These are phyloP conservation scores for Trifolium pratense DNA, from an alignment of 306 rosid species.

Conservation along the genomic window DNA sequence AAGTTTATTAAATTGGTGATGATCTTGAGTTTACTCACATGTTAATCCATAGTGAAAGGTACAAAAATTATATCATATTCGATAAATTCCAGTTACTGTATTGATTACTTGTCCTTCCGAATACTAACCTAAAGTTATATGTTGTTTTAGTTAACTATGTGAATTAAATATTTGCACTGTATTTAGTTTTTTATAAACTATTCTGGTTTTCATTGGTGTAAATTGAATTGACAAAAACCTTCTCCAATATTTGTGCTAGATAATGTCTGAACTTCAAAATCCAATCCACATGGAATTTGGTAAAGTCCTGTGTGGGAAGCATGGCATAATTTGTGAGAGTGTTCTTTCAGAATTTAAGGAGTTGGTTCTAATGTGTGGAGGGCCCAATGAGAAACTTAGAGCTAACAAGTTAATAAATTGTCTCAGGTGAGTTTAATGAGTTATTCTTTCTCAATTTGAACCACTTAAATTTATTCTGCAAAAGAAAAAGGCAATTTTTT, in stretches of 20 bases:
- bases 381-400: constrained; percentile 79
- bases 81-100: neutral
- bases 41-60: neutral
- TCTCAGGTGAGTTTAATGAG: constrained; percentile 64
- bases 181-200: constrained; percentile 14
- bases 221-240: constrained; percentile 17
- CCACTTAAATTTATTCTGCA: constrained; percentile 27
- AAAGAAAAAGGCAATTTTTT: neutral
- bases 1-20: neutral
- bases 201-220: constrained; percentile 22
- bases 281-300: constrained; percentile 69
- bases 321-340: constrained; percentile 76
- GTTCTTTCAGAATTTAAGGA: constrained; percentile 80
- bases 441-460: constrained; percentile 13
- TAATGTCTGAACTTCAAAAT: constrained; percentile 75
- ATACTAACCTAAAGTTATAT: neutral
- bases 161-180: constrained; percentile 16
- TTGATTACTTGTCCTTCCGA: neutral
- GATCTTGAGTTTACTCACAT: constrained; percentile 19
- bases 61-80: constrained; percentile 2
- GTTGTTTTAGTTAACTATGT: neutral
- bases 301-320: constrained; percentile 60
- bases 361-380: constrained; percentile 83
- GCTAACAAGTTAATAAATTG: constrained; percentile 65
- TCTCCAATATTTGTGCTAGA: constrained; percentile 54